Evolutionary conservation across 805 yeast genomes (phyloP), one percentile per base, ranked within the genome.

Genomic region (Monosporozyma servazzii): DNA sequence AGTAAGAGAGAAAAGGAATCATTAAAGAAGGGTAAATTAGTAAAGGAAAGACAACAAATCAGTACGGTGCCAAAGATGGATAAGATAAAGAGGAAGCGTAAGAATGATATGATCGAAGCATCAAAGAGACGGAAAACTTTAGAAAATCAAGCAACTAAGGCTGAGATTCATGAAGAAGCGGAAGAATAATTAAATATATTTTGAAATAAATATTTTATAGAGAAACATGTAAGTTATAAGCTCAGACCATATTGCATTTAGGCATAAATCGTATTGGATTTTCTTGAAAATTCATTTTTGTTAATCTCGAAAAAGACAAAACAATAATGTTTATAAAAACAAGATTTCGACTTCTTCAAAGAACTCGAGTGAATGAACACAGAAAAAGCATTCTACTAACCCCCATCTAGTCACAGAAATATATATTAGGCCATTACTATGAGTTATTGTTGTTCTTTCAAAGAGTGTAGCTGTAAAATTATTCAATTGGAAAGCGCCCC

Each of bases 21-120:
- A 49, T 70, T 86, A 53, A 84, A 82, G 66, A 71, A 68, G 51
- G 75, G 77, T 52, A 78, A 81, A 66, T 64, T 78, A 17, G 43
- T 42, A 15, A 58, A 52, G 40, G 53, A 82, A 52, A 78, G 98
- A 59, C 79, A 78, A 55, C 79, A 80, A 51, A 90, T 90, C 59
- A 84, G 93, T 59, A 90, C 97, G 0, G 95, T 88, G 33, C 95
- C 95, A 1, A 75, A 75, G 51, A 72, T 81, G 29, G 76, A 84
- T 23, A 79, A 79, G 61, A 71, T 79, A 53, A 85, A 86, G 73
- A 77, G 83, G 57, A 79, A 72, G 60, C 80, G 77, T 65, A 77
- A 73, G 55, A 69, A 72, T 45, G 84, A 85, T 53, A 88, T 88
- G 95, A 81, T 87, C 48, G 79, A 75, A 52, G 89, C 86, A 6